A percentile compares a stretch with the other conserved stretches of the same genome.
These are phyloP conservation scores for Aspergillus viridinutans DNA, from an alignment of 2,329 filamentous ascomycete species.

Conservation along the genomic window DNA sequence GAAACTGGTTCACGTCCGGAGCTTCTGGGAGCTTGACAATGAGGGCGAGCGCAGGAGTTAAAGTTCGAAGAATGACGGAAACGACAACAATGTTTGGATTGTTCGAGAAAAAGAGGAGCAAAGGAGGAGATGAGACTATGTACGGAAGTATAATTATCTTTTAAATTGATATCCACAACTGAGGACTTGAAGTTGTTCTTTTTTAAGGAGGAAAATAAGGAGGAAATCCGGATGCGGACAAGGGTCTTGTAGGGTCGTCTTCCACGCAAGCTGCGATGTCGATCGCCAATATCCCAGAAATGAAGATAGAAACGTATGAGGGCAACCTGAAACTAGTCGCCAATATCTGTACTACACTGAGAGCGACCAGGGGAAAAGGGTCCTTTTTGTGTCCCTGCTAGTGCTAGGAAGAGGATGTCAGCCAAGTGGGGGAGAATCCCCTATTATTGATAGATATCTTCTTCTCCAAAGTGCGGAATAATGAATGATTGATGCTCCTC, in stretches of 20 bases:
- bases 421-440: not conserved
- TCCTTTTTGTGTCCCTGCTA: not conserved
- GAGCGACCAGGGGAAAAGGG: not conserved
- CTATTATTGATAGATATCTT: not conserved
- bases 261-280: conserved; percentile 21
- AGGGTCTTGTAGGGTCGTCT: conserved; percentile 15
- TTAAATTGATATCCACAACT: not conserved
- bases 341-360: not conserved
- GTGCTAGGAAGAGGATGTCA: not conserved
- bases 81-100: not conserved
- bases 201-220: not conserved
- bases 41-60: not conserved
- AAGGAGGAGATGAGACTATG: not conserved
- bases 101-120: not conserved
- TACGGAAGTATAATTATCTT: not conserved
- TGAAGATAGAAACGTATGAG: not conserved
- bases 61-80: not conserved
- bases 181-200: not conserved
- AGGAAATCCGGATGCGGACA: conserved; percentile 6
- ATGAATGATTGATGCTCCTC: not conserved
- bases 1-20: not conserved
- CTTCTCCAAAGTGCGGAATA: too few species aligned
- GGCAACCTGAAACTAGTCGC: not conserved
- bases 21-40: not conserved
- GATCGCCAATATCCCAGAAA: conserved; percentile 10